These are phyloP conservation scores for Fusarium tuaranense DNA, from an alignment of 2,329 filamentous ascomycete species.

Conservation along the genomic window DNA sequence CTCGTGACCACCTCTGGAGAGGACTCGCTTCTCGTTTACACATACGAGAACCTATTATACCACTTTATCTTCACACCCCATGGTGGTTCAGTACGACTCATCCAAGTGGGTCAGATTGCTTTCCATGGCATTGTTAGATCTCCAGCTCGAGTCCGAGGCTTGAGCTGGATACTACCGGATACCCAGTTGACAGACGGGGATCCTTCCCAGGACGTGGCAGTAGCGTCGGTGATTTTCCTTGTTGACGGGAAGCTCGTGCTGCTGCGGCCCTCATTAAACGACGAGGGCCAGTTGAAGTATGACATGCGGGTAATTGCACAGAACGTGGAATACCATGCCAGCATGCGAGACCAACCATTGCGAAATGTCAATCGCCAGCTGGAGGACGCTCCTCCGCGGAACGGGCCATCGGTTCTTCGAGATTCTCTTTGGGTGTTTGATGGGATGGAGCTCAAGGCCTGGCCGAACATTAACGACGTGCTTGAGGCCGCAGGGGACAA, in stretches of 20 bases:
- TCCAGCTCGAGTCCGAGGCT: constrained; percentile 88
- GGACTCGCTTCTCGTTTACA: constrained; percentile 96
- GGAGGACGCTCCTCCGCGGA: constrained; percentile 40
- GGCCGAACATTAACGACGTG: constrained; percentile 90
- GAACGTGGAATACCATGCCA: constrained; percentile 93
- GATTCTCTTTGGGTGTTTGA: constrained; percentile 98
- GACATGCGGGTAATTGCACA: constrained; percentile 98
- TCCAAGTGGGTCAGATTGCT: constrained; percentile 97
- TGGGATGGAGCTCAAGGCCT: constrained; percentile 85
- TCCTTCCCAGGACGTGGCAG: constrained; percentile 93
- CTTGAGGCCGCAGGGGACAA: constrained; percentile 76
- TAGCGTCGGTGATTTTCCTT: constrained; percentile 94
- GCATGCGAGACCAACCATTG: constrained; percentile 85
- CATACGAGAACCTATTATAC: constrained; percentile 94
- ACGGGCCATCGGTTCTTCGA: constrained; percentile 66
- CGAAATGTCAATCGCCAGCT: constrained; percentile 47
- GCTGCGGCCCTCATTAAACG: constrained; percentile 86
- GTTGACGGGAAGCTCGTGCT: constrained; percentile 97
- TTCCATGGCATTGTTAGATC: constrained; percentile 97
- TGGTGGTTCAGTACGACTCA: constrained; percentile 76
- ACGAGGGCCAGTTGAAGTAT: constrained; percentile 89
- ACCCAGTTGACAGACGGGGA: constrained; percentile 90
- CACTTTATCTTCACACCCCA: constrained; percentile 89
- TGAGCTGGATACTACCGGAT: constrained; percentile 96
- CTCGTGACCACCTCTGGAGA: constrained; percentile 90